A percentile compares a stretch with the other conserved stretches of the same genome.
These are phyloP conservation scores for Mucuna pruriens DNA, from an alignment of 306 rosid genomes.

Conservation along the genomic window DNA sequence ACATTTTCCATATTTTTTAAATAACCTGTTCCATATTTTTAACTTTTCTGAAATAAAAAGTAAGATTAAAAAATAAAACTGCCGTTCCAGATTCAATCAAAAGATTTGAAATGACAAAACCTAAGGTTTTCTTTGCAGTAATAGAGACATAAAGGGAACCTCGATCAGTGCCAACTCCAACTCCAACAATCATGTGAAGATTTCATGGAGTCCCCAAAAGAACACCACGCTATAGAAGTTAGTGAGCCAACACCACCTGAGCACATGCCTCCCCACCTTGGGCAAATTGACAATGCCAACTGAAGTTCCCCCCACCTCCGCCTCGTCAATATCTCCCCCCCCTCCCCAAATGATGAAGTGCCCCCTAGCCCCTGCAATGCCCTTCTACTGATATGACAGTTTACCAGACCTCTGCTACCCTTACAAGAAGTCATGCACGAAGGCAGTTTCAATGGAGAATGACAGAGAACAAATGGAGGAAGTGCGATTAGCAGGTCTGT, in stretches of 20 bases:
- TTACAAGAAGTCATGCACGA: neutral
- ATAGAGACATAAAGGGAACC: neutral
- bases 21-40: neutral
- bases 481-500: neutral
- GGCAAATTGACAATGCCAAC: no score
- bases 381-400: neutral
- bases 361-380: neutral
- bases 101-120: neutral
- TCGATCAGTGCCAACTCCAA: neutral
- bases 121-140: neutral
- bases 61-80: neutral
- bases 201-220: neutral
- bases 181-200: neutral
- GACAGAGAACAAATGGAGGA: neutral
- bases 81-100: neutral
- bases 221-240: neutral
- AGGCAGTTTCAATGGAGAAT: neutral
- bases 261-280: no score
- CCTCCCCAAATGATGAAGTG: no score
- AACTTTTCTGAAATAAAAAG: neutral
- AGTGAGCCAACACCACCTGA: neutral
- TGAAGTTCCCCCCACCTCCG: neutral
- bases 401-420: neutral
- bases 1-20: neutral
- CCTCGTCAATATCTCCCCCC: neutral